Evolutionary conservation across 495 filamentous ascomycete genomes (phyloP), one percentile per base, ranked within the genome.

Genomic region (Neurospora tetraspora): DNA sequence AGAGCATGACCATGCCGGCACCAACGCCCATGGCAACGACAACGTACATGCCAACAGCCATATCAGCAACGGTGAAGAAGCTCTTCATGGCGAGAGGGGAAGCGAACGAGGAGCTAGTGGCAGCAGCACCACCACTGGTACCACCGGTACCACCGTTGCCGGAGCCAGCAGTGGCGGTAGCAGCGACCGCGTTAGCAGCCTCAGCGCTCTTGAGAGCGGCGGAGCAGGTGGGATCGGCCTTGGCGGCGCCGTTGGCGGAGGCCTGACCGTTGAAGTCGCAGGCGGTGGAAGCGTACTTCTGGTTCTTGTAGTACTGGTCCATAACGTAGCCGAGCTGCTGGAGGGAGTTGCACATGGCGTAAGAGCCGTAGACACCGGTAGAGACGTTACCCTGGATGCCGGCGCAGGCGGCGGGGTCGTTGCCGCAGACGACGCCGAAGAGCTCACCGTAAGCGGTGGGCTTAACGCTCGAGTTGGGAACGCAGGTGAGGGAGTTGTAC

Each of bases 261-360:
- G 83, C 83, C 75, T 81, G 73, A 74, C 80, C 78, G 69, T 85
- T 81, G 83, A 97, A 99, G 82, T 89, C 85, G 79, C 96, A 99
- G 37, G 94, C 91, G 43, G 81, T 79, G 27, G 82, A 78, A 70
- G 80, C 83, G 53, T 80, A 77, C 72, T 82, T 82, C 83, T 93
- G 90, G 77, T 84, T 83, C 18, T 85, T 80, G 82, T 94, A 96
- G 86, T 97, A 99, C 72, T 83, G 74, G 83, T 97, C 91, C 74
- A 98, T 86, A 39, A 89, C 91, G 79, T 90, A 97, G 70, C 89
- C 90, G 34, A 98, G 89, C 82, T 96, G 87, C 81, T 97, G 86
- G 74, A 85, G 88, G 75, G 89, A 73, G 76, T 86, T 87, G 86
- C 96, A 99, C 92, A 97, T 96, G 81, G 90, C 89, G 84, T 94